Conservation (phyloP, 2,329 filamentous ascomycete genomes). For the Verticillium nonalfalfae region DNA sequence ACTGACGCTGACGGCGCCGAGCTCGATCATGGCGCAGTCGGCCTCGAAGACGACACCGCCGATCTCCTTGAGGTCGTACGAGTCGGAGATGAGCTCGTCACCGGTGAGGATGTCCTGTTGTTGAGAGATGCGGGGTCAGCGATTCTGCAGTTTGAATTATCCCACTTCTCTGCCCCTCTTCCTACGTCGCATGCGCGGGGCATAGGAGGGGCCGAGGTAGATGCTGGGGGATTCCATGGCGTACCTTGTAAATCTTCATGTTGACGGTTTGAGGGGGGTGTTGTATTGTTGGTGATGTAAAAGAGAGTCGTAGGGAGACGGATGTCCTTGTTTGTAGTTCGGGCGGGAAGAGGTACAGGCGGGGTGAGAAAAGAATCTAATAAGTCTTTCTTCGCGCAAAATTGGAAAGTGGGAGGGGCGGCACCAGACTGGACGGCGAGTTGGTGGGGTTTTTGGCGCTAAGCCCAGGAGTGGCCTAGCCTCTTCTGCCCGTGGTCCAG, state of each 20-base stretch:
- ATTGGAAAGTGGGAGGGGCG: conserved; percentile 13
- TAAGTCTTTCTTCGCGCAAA: conserved; percentile 12
- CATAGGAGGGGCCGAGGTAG: background rate
- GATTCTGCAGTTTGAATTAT: background rate
- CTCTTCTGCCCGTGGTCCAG: background rate
- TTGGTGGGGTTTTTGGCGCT: conserved; percentile 14
- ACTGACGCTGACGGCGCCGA: conserved; percentile 70
- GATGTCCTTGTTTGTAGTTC: background rate
- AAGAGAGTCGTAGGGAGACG: conserved; percentile 9
- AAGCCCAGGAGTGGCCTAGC: conserved; percentile 3
- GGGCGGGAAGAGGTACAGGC: conserved; percentile 13
- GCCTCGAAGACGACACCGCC: conserved; percentile 82
- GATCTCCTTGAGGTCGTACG: conserved; percentile 74
- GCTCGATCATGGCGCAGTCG: conserved; percentile 83
- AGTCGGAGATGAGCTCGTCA: conserved; percentile 97
- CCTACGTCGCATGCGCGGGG: background rate
- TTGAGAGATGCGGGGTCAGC: conserved; percentile 19
- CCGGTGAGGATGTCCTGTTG: conserved; percentile 76
- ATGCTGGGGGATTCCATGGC: conserved; percentile 11
- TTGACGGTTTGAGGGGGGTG: conserved; percentile 36
- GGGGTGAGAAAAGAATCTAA: conserved; percentile 1
- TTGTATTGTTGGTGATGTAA: conserved; percentile 10
- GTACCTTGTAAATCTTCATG: conserved; percentile 71
- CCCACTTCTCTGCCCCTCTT: background rate
- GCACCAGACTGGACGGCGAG: background rate